Base-by-base conservation (phyloP, 345 rosid genomes). In the Sisymbrium altissimum region DNA sequence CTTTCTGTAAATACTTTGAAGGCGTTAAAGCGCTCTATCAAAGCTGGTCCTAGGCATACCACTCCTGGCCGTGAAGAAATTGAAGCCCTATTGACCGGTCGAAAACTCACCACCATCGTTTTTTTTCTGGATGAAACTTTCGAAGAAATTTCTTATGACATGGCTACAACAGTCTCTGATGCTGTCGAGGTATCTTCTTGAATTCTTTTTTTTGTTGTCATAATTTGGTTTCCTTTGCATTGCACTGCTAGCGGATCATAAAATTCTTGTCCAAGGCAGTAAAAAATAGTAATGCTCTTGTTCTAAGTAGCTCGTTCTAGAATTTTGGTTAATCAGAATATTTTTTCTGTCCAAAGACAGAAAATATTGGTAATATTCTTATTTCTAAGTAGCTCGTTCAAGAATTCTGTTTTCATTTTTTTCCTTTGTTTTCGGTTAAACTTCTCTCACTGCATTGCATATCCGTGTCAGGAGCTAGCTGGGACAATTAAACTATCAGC, bases 51-150 rank as follows among this genome's bases (percentile, higher is more conserved):
- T 3, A 84, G 97, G 67, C 90, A 88, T 72, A 84, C 85, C 35
- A 86, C 86, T 71, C 99, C 99, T 8, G 97, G 89, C 9, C 96
- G 94, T 60, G 99, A 92, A 82, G 99, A 95, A 79, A 88, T 92
- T 76, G 99, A 95, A 84, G 93, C 97, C 69, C 90, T 90, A 71
- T 73, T 95, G 62, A 95, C 92, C 3, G 88, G 84, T 58, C 77
- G 93, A 69, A 95, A 88, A 86, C 93, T 95, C 40, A 95, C 97
- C 8, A 92, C 97, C 45, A 95, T 92, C 12, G 99, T 92, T 52
- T 95, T 91, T 78, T 95, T 95, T 82, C 78, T 95, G 71, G 97
- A 95, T 74, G 99, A 92, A 82, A 95, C 99, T 72, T 95, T 95
- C 74, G 97, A 95, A 88, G 99, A 95, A 81, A 95, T 95, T 27